phyloP scores from a whole-genome alignment of 331 rosid genomes.

The Telfairia occidentalis region DNA sequence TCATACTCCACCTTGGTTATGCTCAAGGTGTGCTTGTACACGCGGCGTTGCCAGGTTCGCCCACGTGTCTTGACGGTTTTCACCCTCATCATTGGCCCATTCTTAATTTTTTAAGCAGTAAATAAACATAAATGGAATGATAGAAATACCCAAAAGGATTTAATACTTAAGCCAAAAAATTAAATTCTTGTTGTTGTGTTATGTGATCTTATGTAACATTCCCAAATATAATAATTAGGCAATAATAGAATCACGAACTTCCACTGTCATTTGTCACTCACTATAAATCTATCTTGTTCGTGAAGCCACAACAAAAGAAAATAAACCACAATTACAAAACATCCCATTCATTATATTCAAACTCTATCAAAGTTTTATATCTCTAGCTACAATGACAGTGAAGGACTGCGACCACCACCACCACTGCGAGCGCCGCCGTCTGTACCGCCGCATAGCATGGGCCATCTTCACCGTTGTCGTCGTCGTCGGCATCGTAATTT shows the following conservation, averaged over 20 bases:
- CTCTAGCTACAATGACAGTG: conserved; percentile 30
- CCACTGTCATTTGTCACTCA: not conserved
- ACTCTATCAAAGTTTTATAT: too few species aligned
- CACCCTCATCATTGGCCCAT: too few species aligned
- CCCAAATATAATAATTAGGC: not conserved
- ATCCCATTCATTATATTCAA: too few species aligned
- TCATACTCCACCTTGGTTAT: too few species aligned
- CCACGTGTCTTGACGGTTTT: too few species aligned
- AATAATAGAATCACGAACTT: conserved; percentile 1
- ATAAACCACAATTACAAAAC: too few species aligned
- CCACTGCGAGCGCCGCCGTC: conserved; percentile 2
- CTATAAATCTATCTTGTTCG: not conserved
- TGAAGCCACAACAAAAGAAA: not conserved
- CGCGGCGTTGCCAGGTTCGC: too few species aligned
- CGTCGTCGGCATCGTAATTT: conserved; percentile 19
- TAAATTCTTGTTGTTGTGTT: not conserved
- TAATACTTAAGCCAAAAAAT: too few species aligned
- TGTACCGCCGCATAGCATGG: conserved; percentile 20
- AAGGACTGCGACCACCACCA: conserved; percentile 44
- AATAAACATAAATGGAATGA: too few species aligned
- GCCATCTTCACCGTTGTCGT: not conserved
- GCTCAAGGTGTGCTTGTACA: too few species aligned
- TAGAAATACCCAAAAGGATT: too few species aligned
- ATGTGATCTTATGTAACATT: not conserved
- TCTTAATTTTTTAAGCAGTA: too few species aligned